Conservation (phyloP, 106 monocot genomes). For the Platanthera guangdongensis region DNA sequence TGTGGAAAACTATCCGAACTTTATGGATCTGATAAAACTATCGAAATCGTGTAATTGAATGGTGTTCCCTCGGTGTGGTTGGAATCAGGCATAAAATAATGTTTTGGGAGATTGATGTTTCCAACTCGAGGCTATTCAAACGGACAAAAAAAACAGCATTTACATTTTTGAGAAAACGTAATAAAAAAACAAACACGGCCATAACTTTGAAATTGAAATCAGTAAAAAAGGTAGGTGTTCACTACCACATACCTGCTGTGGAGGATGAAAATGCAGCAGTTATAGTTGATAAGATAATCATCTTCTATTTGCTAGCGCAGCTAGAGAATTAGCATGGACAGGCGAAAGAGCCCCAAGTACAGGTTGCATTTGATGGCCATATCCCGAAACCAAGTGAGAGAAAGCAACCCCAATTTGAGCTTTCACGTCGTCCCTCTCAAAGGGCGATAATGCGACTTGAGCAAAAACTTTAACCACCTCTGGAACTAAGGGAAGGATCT, state of each 20-base stretch:
- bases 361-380: slow-evolving; percentile 90
- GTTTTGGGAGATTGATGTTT: too few species aligned
- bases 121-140: too few species aligned
- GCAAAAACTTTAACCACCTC: slow-evolving; percentile 71
- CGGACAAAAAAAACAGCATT: too few species aligned
- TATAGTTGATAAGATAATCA: slow-evolving; percentile 3
- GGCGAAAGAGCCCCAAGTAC: slow-evolving; percentile 58
- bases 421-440: slow-evolving; percentile 68
- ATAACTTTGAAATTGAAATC: background rate
- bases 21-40: too few species aligned
- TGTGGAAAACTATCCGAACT: too few species aligned
- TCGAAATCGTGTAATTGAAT: too few species aligned
- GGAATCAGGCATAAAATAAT: too few species aligned
- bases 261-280: background rate
- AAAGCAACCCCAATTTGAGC: slow-evolving; percentile 57
- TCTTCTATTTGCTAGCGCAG: slow-evolving; percentile 44
- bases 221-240: too few species aligned
- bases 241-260: background rate
- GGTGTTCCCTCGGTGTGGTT: too few species aligned
- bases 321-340: slow-evolving; percentile 71
- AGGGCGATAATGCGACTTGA: slow-evolving; percentile 59
- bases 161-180: too few species aligned
- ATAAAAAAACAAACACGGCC: too few species aligned
- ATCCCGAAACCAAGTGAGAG: slow-evolving; percentile 69
- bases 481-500: slow-evolving; percentile 82